Evolutionary conservation across 371 early-diverging fungal genomes (phyloP), one percentile per base, ranked within the genome.

Genomic region (Apophysomyces ossiformis): DNA sequence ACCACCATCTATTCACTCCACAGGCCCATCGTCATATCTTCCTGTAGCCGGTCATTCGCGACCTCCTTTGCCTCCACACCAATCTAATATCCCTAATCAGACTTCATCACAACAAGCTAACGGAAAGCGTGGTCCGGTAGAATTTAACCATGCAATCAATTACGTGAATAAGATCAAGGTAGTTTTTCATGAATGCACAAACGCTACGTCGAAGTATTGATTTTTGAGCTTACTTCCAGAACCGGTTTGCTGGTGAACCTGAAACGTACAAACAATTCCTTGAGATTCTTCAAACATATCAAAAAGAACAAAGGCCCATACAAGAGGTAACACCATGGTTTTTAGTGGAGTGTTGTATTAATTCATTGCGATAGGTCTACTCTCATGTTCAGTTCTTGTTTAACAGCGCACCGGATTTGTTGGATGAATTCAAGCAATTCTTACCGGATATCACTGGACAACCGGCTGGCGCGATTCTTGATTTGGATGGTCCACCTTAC

Each of bases 371-470:
- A 18, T 60, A 87, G 89, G 97, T 98, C 0, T 97, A 96, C 75
- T 85, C 90, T 0, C 93, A 96, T 72, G 96, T 98, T 13, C 90
- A 93, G 60, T 73, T 84, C 12, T 73, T 99, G 47, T 97, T 99
- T 73, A 85, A 89, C 41, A 85, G 82, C 11, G 93, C 93, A 0
- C 89, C 92, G 0, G 98, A 98, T 76, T 77, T 99, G 46, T 71
- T 99, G 61, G 95, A 93, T 41, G 98, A 99, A 74, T 98, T 99
- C 72, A 95, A 94, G 77, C 96, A 96, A 70, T 99, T 99, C 75
- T 76, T 98, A 45, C 98, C 99, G 0, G 95, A 95, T 64, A 70
- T 75, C 32, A 75, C 80, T 16, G 79, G 79, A 4, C 75, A 78
- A 54, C 69, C 72, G 11, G 68, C 72, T 2, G 64, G 66, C 37